These are phyloP conservation scores for Aureobasidium sp. DNA, from an alignment of 2,329 filamentous ascomycete genomes.

Conservation along the genomic window DNA sequence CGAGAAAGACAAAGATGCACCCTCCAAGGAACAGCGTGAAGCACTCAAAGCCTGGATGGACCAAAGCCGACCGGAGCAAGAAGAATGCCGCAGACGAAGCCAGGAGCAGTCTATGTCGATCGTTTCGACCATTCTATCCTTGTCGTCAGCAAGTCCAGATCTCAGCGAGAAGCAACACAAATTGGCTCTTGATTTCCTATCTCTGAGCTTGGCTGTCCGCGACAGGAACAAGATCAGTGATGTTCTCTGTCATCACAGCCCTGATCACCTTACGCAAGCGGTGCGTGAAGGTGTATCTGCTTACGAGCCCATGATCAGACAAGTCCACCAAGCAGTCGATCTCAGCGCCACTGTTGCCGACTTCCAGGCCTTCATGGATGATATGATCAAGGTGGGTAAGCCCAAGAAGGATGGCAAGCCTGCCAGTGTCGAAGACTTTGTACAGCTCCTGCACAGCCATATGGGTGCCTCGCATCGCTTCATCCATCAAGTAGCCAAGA, in stretches of 20 bases:
- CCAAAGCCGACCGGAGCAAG: conserved; percentile 47
- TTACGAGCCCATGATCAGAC: conserved; percentile 67
- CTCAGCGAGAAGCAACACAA: conserved; percentile 54
- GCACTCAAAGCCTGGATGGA: conserved; percentile 51
- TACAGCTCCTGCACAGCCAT: conserved; percentile 57
- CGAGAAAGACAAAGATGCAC: conserved; percentile 52
- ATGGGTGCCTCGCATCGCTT: conserved; percentile 58
- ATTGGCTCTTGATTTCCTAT: conserved; percentile 60
- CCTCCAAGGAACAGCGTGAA: conserved; percentile 52
- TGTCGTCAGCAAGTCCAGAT: conserved; percentile 37
- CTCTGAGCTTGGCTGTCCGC: conserved; percentile 59
- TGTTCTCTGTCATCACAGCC: conserved; percentile 57
- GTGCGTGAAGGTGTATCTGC: conserved; percentile 57
- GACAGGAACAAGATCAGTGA: conserved; percentile 65
- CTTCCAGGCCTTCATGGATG: conserved; percentile 59
- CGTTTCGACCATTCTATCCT: conserved; percentile 54
- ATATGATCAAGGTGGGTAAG: conserved; percentile 54
- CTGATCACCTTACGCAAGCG: conserved; percentile 63
- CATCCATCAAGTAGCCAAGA: conserved; percentile 59
- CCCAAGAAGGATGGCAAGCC: conserved; percentile 21
- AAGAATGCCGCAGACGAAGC: conserved; percentile 51
- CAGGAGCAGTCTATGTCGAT: conserved; percentile 49
- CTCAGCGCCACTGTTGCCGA: conserved; percentile 61
- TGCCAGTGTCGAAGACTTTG: conserved; percentile 64
- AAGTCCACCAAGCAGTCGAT: conserved; percentile 63